Percentiles rank a stretch among this genome's conserved stretches.
phyloP scores from a whole-genome alignment of 768 basidiomycete species.

The Lentinus brumalis region DNA sequence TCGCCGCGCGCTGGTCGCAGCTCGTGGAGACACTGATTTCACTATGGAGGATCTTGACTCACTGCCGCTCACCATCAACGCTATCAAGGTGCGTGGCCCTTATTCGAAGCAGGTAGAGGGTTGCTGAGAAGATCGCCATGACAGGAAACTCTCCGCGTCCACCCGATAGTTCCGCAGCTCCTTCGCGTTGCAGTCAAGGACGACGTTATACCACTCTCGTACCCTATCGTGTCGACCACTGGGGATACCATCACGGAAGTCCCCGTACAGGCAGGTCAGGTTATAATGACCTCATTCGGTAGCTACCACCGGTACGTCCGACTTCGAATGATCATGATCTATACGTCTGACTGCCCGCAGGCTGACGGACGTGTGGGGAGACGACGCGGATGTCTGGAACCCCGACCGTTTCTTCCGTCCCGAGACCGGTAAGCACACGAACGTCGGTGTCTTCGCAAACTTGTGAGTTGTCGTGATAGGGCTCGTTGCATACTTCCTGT shows the following conservation, averaged over 20 bases:
- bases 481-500: background rate
- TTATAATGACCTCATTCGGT: background rate
- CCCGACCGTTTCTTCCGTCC: conserved; percentile 8
- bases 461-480: conserved; percentile 1
- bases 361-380: conserved; percentile 17
- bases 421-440: conserved; percentile 11
- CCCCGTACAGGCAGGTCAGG: conserved; percentile 10
- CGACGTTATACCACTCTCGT: conserved; percentile 26
- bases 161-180: conserved; percentile 21
- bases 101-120: too few species aligned
- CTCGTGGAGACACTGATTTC: conserved; percentile 15
- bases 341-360: background rate
- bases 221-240: conserved; percentile 1
- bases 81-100: conserved; percentile 13
- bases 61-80: conserved; percentile 2
- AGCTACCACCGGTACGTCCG: conserved; percentile 14
- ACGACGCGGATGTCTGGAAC: conserved; percentile 17
- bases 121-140: background rate
- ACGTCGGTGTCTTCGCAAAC: conserved; percentile 20
- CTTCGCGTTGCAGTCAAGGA: conserved; percentile 24
- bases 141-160: conserved; percentile 26
- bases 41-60: conserved; percentile 13
- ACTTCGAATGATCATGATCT: too few species aligned
- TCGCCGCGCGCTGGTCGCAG: background rate
- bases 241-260: conserved; percentile 10